Base-by-base conservation (phyloP, 495 filamentous ascomycete genomes). In the Filosporella fistucella region DNA sequence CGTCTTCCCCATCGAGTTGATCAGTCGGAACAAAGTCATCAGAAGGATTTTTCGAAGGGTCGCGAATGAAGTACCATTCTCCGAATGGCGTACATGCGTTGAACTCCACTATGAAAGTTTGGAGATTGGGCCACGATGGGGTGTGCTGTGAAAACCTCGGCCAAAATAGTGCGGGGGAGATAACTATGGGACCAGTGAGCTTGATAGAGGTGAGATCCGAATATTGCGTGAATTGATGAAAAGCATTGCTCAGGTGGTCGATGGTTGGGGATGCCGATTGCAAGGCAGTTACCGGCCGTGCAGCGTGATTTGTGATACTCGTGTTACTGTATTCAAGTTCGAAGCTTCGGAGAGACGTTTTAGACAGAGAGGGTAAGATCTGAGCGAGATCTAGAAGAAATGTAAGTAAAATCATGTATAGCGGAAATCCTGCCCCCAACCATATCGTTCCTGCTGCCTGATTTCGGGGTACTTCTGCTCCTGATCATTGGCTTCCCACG, bases 211-310 rank as follows among this genome's bases (percentile, higher is more conserved):
- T 25, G 32, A 48, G 2, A 32, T 52, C 4, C 14, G 35, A 22
- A 43, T 36, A 24, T 24, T 46, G 26, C 28, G 18, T 24, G 12
- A 46, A 29, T 33, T 46, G 20, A 32, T 39, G 6, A 42, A 55
- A 13, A 41, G 46, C 21, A 18, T 42, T n/a, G 32, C 32, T 35
- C 13, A 35, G 32, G 13, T 35, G 18, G 32, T 35, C 32, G 13
- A 16, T 35, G 13, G 32, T 35, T 12, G 32, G 32, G n/a, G 32
- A 35, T 12, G 13, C 18, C 6, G 32, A 35, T 12, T 35, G 32
- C n/a, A 35, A 16, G 32, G 32, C 32, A 35, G 32, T 35, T 12
- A 35, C 18, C 13, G 32, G 32, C n/a, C n/a, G 32, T 35, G 32
- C n/a, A 35, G 32, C 18, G 32, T 35, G 32, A 35, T 35, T 35